Evolutionary conservation across 2,329 filamentous ascomycete species (phyloP).

Genomic region (Stachybotrys chlorohalonatus): DNA sequence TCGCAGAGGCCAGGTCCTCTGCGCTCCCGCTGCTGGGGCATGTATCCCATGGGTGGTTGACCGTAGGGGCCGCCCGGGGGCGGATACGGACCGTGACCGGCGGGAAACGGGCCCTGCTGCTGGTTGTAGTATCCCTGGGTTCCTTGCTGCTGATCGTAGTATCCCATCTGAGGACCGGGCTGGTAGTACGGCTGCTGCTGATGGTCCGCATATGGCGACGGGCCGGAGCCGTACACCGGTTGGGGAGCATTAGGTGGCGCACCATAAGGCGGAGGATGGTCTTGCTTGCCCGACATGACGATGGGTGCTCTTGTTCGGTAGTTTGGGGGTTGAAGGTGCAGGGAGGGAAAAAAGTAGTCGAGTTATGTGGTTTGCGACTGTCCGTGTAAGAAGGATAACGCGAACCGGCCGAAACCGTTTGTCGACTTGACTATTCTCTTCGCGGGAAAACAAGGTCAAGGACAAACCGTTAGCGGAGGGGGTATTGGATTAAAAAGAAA

Average conservation of each 20-base stretch:
- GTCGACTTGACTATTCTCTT: too few relatives aligned
- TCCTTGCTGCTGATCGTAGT: slow-evolving; percentile 16
- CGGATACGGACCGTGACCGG: slow-evolving; percentile 24
- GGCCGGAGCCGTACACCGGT: slow-evolving; percentile 34
- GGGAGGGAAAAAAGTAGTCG: not conserved
- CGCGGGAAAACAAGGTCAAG: too few relatives aligned
- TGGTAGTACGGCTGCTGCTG: slow-evolving; percentile 7
- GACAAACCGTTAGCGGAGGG: too few relatives aligned
- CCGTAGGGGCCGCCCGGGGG: slow-evolving; percentile 27
- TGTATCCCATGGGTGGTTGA: slow-evolving; percentile 26
- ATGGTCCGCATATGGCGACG: slow-evolving; percentile 16
- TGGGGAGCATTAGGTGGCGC: slow-evolving; percentile 28
- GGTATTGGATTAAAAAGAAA: not conserved
- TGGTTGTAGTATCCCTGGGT: slow-evolving; percentile 28
- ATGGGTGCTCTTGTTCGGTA: not conserved
- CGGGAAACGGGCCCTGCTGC: slow-evolving; percentile 22
- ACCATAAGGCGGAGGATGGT: slow-evolving; percentile 41
- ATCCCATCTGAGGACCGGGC: slow-evolving; percentile 20
- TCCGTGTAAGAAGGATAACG: too few relatives aligned
- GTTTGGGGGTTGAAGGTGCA: not conserved
- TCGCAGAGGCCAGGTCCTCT: slow-evolving; percentile 28
- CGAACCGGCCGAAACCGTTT: too few relatives aligned
- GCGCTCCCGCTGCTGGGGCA: slow-evolving; percentile 22
- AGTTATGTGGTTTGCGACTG: too few relatives aligned
- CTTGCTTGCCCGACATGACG: slow-evolving; percentile 36